Conservation (phyloP, 768 basidiomycete species). For the Mycena leptocephala region DNA sequence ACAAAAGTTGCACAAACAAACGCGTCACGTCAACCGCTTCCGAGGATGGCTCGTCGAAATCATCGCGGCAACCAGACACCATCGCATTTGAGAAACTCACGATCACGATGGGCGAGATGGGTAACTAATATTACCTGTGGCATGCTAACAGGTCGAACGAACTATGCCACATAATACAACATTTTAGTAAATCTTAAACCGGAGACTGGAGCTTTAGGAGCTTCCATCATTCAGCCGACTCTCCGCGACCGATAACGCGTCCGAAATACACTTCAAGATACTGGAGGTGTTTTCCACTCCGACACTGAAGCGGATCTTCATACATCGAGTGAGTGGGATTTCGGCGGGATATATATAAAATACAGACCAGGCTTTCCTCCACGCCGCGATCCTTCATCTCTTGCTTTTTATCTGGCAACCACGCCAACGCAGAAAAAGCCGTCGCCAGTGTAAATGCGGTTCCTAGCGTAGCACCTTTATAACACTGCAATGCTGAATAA, state of each 20-base stretch:
- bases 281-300: conserved; percentile 60
- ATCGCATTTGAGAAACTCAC: too few relatives aligned
- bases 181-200: too few relatives aligned
- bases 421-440: conserved; percentile 67
- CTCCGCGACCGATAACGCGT: conserved; percentile 58
- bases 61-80: too few relatives aligned
- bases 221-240: background rate
- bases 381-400: conserved; percentile 67
- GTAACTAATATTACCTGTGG: too few relatives aligned
- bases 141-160: too few relatives aligned
- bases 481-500: conserved; percentile 61
- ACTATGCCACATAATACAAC: too few relatives aligned
- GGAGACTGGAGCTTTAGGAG: background rate
- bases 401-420: conserved; percentile 62
- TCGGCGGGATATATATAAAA: background rate
- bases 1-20: too few relatives aligned
- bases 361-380: conserved; percentile 46
- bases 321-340: too few relatives aligned
- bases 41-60: too few relatives aligned
- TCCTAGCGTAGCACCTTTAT: conserved; percentile 64
- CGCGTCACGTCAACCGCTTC: too few relatives aligned
- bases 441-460: conserved; percentile 72
- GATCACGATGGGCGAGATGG: too few relatives aligned
- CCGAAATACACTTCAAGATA: conserved; percentile 55
- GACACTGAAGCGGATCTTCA: conserved; percentile 63